Base-by-base conservation (phyloP, 163 green algal genomes). In the Scenedesmus sp. region DNA sequence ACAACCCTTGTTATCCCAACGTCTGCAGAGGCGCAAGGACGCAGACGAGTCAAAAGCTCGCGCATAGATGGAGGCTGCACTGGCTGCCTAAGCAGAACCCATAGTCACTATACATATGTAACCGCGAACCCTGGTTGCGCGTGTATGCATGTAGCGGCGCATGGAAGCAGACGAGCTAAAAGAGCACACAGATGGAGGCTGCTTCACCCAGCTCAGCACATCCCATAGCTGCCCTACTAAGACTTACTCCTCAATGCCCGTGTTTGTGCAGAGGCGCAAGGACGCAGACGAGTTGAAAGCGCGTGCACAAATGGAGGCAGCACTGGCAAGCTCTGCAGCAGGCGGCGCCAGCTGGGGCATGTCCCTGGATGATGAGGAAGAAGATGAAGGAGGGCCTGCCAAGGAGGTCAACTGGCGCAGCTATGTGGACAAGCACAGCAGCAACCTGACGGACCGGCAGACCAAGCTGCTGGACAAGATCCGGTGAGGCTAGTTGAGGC, bases 391-490 rank as follows among this genome's bases (percentile, higher is more conserved):
- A 0, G 88, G 91, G 0, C 70, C 86, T 89, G 84, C 82, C 83
- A 55, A 79, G 20, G 54, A 87, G 8, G 23, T 98, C 12, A 95
- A 98, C 95, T 99, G 97, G 97, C 92, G 95, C 46, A 74, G 74
- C 1, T 96, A 96, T 77, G 84, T 88, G 15, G 93, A 95, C 54
- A 95, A 86, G 3, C 52, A 83, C 52, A 12, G 57, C 84, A 84
- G 94, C 74, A 87, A 92, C 23, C 93, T 97, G 16, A 97, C 91
- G 10, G 96, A 98, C 4, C 96, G 96, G 91, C 97, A 99, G 92
- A 94, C 97, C 81, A 98, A 98, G 95, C 67, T 97, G 66, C 94
- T 96, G 13, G 96, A 98, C 57, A 98, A 97, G 89, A 96, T 99
- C 59, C 91, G 93, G 91, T 94, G 89, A 26, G 85, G 9, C 15